These are phyloP conservation scores for Tetrapisispora phaffii DNA, from an alignment of 805 yeast genomes.

Conservation along the genomic window DNA sequence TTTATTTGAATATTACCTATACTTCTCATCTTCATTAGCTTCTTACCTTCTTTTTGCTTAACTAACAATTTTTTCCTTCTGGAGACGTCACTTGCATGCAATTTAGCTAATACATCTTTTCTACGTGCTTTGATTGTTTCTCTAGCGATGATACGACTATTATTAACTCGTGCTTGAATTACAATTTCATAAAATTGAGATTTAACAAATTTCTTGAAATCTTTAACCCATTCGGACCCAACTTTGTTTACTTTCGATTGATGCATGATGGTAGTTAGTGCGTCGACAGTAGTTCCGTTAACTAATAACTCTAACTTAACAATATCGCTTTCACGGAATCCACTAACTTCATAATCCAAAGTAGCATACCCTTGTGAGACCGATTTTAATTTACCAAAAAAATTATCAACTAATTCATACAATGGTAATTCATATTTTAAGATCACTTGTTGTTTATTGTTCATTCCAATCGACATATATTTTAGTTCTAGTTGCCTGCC, in stretches of 20 bases:
- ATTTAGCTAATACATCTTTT: constrained; percentile 86
- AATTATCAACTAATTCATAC: constrained; percentile 86
- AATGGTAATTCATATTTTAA: constrained; percentile 75
- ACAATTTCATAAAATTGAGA: constrained; percentile 87
- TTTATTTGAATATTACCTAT: constrained; percentile 71
- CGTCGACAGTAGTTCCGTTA: constrained; percentile 84
- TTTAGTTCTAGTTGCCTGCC: constrained; percentile 76
- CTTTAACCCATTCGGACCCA: constrained; percentile 75
- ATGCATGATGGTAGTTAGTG: constrained; percentile 86
- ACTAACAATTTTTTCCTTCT: constrained; percentile 80
- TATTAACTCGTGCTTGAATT: constrained; percentile 80
- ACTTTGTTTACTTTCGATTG: constrained; percentile 57
- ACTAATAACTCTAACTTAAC: constrained; percentile 83
- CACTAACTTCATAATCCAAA: constrained; percentile 88
- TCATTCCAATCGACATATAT: constrained; percentile 32
- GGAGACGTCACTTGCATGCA: constrained; percentile 89
- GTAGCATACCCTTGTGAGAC: constrained; percentile 89
- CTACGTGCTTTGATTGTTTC: constrained; percentile 90
- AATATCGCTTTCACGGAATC: constrained; percentile 69
- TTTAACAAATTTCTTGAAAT: constrained; percentile 68
- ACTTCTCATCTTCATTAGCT: constrained; percentile 59
- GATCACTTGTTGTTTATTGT: constrained; percentile 49
- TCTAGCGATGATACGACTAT: constrained; percentile 71
- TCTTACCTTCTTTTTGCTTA: constrained; percentile 91
- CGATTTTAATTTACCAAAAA: constrained; percentile 87